Percentiles rank a stretch among this genome's conserved stretches.
Conservation (phyloP, 2,329 filamentous ascomycete genomes). For the Penicillium brevicompactum region DNA sequence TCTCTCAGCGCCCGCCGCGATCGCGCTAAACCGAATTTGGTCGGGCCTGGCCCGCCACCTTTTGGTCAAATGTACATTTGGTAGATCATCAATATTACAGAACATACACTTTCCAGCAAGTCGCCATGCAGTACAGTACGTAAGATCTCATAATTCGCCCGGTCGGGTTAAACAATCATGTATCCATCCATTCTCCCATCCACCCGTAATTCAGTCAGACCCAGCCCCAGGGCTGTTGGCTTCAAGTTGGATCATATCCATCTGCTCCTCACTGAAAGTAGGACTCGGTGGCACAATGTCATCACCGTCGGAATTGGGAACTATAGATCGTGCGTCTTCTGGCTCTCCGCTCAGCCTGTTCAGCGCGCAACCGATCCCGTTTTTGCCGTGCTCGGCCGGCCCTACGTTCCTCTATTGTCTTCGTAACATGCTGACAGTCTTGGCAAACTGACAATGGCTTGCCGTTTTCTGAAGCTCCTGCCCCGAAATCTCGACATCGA, state of each 20-base stretch:
- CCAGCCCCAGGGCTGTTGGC: constrained; percentile 13
- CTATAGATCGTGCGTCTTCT: constrained; percentile 4
- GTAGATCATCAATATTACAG: no score
- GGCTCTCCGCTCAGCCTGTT: constrained; percentile 9
- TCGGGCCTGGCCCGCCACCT: no score
- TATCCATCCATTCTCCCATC: background rate
- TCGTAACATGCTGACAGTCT: constrained; percentile 6
- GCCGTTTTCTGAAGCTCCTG: constrained; percentile 4
- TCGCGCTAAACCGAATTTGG: no score
- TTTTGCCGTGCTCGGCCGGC: constrained; percentile 1
- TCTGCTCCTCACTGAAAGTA: constrained; percentile 8
- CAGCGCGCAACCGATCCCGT: constrained; percentile 7
- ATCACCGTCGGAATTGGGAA: constrained; percentile 8
- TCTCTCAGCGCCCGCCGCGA: no score
- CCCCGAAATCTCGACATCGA: constrained; percentile 4
- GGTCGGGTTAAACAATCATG: background rate
- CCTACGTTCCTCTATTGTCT: constrained; percentile 8
- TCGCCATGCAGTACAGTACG: no score
- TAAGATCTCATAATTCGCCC: no score
- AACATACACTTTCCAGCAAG: no score
- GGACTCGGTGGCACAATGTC: constrained; percentile 5
- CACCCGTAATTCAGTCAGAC: constrained; percentile 9
- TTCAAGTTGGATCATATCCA: constrained; percentile 10
- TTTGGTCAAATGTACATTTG: no score
- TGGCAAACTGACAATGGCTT: constrained; percentile 4